Conservation (phyloP, 2,329 filamentous ascomycete genomes). For the Pseudocercospora ulei region DNA sequence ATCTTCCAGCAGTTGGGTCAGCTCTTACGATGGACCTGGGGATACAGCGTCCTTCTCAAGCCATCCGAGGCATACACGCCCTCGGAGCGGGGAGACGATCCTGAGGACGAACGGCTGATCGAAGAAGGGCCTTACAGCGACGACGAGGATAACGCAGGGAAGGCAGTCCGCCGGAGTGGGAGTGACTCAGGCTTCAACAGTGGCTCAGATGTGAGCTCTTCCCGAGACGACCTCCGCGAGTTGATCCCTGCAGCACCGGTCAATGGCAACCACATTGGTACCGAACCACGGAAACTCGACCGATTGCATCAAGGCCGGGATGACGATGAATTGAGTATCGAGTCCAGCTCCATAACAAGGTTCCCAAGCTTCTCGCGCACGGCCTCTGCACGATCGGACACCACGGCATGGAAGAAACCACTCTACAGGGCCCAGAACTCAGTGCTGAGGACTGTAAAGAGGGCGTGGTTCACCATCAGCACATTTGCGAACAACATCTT, state of each 20-base stretch:
- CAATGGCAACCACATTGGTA: slow-evolving; percentile 41
- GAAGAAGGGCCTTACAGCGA: slow-evolving; percentile 50
- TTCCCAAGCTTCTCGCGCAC: slow-evolving; percentile 34
- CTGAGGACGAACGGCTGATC: slow-evolving; percentile 34
- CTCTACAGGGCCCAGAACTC: slow-evolving; percentile 21
- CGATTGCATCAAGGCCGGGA: slow-evolving; percentile 22
- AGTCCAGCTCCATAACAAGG: slow-evolving; percentile 45
- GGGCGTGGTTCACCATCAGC: slow-evolving; percentile 27
- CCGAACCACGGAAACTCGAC: slow-evolving; percentile 35
- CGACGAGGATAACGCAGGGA: slow-evolving; percentile 33
- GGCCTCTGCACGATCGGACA: slow-evolving; percentile 11
- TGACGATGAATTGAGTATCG: slow-evolving; percentile 14
- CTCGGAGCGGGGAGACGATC: slow-evolving; percentile 52
- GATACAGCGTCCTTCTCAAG: slow-evolving; percentile 87
- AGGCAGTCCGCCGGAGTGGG: slow-evolving; percentile 14
- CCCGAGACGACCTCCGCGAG: slow-evolving; percentile 17
- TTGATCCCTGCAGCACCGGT: slow-evolving; percentile 38
- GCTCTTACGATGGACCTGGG: slow-evolving; percentile 94
- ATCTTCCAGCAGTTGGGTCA: slow-evolving; percentile 98
- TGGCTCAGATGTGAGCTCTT: slow-evolving; percentile 31
- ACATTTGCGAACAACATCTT: slow-evolving; percentile 38
- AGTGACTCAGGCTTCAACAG: slow-evolving; percentile 42
- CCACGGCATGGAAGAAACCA: slow-evolving; percentile 25
- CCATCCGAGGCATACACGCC: slow-evolving; percentile 65
- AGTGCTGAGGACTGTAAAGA: slow-evolving; percentile 22